Evolutionary conservation across 2,329 filamentous ascomycete genomes (phyloP).

Genomic region (Aspergillus tanneri): DNA sequence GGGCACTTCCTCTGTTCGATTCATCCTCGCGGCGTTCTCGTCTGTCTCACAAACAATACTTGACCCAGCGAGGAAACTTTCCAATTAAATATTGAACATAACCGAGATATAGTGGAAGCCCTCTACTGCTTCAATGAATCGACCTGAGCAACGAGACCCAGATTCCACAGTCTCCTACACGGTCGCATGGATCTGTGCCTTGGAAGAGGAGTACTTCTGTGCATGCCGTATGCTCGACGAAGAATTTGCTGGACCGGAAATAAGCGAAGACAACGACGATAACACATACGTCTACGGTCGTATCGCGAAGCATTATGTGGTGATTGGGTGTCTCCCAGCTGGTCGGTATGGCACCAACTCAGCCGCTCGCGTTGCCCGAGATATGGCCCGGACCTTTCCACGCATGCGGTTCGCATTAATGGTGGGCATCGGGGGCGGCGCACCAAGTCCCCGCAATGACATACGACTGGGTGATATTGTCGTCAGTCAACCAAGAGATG

Average conservation of each 20-base stretch:
- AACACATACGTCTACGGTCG: background rate
- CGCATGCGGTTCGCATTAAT: constrained; percentile 2
- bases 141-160: too few relatives aligned
- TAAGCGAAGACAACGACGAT: background rate
- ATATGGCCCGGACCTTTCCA: constrained; percentile 2
- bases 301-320: constrained; percentile 1
- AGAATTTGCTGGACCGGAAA: background rate
- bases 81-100: too few relatives aligned
- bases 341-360: background rate
- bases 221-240: constrained; percentile 5
- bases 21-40: too few relatives aligned
- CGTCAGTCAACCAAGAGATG: constrained; percentile 3
- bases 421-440: constrained; percentile 7
- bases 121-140: too few relatives aligned
- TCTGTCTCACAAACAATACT: too few relatives aligned
- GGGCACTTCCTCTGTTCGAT: too few relatives aligned
- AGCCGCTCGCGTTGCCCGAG: background rate
- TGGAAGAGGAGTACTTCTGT: constrained; percentile 1
- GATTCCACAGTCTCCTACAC: too few relatives aligned
- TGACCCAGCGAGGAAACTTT: too few relatives aligned
- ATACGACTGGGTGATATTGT: constrained; percentile 7
- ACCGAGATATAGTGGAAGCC: too few relatives aligned
- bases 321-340: constrained; percentile 6
- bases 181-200: background rate
- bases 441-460: background rate